Percentiles rank a stretch among this genome's conserved stretches.
phyloP scores from a whole-genome alignment of 1,284 basidiomycete species.

The Waitea zeae region DNA sequence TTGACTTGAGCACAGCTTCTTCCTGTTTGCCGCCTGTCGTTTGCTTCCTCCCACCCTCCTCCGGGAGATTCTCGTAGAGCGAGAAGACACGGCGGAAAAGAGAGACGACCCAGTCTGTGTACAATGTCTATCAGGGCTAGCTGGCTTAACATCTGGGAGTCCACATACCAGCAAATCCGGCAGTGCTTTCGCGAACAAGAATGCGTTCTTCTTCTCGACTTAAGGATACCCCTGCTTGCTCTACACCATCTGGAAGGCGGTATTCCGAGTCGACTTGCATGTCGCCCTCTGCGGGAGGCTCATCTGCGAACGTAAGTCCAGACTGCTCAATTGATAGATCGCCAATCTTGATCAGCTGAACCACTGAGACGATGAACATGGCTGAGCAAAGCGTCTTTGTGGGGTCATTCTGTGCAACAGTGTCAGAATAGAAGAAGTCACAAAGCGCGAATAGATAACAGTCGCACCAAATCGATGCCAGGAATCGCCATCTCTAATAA shows the following conservation, averaged over 20 bases:
- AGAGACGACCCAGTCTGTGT: constrained; percentile 85
- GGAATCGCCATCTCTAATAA: constrained; percentile 84
- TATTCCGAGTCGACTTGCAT: constrained; percentile 33
- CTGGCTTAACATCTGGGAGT: neutral
- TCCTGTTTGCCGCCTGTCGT: constrained; percentile 78
- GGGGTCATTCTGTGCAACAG: constrained; percentile 62
- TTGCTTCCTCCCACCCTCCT: constrained; percentile 75
- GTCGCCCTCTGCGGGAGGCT: constrained; percentile 30
- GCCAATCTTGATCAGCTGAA: constrained; percentile 72
- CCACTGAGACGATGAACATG: constrained; percentile 61
- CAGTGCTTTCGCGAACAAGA: constrained; percentile 62
- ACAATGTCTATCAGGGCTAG: constrained; percentile 21
- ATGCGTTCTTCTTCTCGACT: constrained; percentile 58
- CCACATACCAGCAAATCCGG: constrained; percentile 53
- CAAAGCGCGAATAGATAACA: constrained; percentile 1
- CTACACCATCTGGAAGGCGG: constrained; percentile 35
- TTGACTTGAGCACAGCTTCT: constrained; percentile 66
- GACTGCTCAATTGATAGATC: constrained; percentile 52
- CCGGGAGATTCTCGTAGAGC: constrained; percentile 86
- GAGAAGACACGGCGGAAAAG: constrained; percentile 78
- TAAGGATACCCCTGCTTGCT: constrained; percentile 29
- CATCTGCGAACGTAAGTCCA: constrained; percentile 31
- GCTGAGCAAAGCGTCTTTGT: constrained; percentile 77
- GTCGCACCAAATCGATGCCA: constrained; percentile 68
- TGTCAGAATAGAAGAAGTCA: constrained; percentile 4